Percentiles rank a stretch among this genome's conserved stretches.
Conservation (phyloP, 495 filamentous ascomycete species). For the Sabuloglossum arenarium region DNA sequence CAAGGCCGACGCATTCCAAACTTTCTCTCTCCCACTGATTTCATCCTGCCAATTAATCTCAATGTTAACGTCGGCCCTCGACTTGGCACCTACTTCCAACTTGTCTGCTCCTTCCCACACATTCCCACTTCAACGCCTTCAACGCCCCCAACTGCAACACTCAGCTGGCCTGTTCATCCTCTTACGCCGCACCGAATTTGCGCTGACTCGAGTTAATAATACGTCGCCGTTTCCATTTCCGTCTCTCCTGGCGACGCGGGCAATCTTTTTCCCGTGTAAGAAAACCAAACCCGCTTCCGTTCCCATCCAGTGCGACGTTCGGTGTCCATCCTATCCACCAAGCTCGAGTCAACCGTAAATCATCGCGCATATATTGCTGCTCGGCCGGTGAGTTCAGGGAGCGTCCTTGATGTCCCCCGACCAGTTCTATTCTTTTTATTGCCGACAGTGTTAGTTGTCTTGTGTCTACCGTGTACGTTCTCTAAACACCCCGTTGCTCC, state of each 20-base stretch:
- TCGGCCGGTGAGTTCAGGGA: neutral
- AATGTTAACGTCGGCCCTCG: neutral
- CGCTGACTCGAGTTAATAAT: neutral
- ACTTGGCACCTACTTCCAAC: neutral
- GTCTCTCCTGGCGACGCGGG: too few species aligned
- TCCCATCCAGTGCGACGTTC: neutral
- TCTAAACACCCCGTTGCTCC: too few species aligned
- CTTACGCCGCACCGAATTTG: neutral
- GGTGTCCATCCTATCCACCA: neutral
- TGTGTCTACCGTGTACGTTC: too few species aligned
- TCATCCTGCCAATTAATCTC: neutral
- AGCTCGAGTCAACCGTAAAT: neutral
- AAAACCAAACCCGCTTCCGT: neutral
- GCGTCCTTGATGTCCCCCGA: neutral
- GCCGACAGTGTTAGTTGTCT: too few species aligned
- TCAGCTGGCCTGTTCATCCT: neutral
- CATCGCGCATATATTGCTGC: neutral
- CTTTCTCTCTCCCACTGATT: neutral
- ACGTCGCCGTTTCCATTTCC: neutral
- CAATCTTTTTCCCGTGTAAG: neutral
- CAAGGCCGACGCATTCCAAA: neutral
- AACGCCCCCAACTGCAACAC: conserved; percentile 1
- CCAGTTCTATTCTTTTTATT: neutral
- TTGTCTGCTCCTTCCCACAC: neutral
- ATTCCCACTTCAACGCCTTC: neutral